Conservation (phyloP, 805 yeast genomes). For the Yarrowia osloensis region DNA sequence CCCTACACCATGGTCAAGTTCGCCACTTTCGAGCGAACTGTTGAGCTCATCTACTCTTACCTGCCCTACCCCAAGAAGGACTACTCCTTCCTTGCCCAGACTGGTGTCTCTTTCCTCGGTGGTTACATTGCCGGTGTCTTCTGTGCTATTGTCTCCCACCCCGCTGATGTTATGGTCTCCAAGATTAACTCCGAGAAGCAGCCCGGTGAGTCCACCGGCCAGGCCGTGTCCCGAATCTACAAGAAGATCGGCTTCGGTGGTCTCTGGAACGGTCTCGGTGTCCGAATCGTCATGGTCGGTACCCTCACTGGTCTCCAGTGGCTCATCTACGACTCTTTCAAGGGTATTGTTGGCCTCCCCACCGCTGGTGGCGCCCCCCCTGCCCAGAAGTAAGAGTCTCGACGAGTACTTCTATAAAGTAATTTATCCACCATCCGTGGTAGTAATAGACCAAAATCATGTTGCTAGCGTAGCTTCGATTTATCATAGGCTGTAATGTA, state of each 20-base stretch:
- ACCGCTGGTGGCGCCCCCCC: slow-evolving; percentile 66
- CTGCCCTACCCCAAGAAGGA: slow-evolving; percentile 65
- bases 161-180: slow-evolving; percentile 91
- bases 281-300: slow-evolving; percentile 86
- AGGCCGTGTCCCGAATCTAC: slow-evolving; percentile 65
- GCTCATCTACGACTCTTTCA: slow-evolving; percentile 90
- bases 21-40: slow-evolving; percentile 79
- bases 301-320: slow-evolving; percentile 90
- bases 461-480: neutral
- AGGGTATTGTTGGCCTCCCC: slow-evolving; percentile 89
- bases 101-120: slow-evolving; percentile 80
- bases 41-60: slow-evolving; percentile 64
- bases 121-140: slow-evolving; percentile 89
- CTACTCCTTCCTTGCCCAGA: slow-evolving; percentile 66
- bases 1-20: slow-evolving; percentile 91
- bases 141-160: slow-evolving; percentile 85
- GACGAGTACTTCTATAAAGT: slow-evolving; percentile 22
- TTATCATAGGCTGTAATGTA: too few species aligned
- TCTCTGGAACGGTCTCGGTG: slow-evolving; percentile 84
- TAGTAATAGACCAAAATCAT: slow-evolving; percentile 3
- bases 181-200: slow-evolving; percentile 66
- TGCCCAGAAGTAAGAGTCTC: slow-evolving; percentile 27
- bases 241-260: slow-evolving; percentile 72
- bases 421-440: slow-evolving; percentile 23
- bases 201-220: slow-evolving; percentile 57